A percentile compares a stretch with the other conserved stretches of the same genome.
These are phyloP conservation scores for Botrytis squamosa DNA, from an alignment of 2,329 filamentous ascomycete species.

Conservation along the genomic window DNA sequence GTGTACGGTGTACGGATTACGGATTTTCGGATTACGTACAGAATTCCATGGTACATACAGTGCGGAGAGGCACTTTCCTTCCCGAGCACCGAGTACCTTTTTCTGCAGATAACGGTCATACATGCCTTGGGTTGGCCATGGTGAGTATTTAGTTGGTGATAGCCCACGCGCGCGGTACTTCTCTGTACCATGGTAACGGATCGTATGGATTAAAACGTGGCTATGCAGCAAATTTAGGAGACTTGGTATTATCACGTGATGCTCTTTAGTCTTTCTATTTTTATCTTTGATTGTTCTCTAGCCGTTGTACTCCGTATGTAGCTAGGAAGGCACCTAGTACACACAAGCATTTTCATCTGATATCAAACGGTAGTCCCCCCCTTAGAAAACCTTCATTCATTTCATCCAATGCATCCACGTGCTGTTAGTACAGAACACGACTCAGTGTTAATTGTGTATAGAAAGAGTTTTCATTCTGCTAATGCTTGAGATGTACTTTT, in stretches of 20 bases:
- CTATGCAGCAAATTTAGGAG: background rate
- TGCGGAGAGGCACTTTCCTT: background rate
- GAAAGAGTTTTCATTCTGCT: background rate
- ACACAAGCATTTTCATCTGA: background rate
- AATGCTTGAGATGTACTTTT: background rate
- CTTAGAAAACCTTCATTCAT: background rate
- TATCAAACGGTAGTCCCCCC: conserved; percentile 6
- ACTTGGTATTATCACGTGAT: background rate
- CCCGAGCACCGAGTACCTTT: background rate
- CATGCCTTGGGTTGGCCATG: background rate
- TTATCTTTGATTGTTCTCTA: background rate
- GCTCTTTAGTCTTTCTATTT: background rate
- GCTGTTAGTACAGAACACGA: conserved; percentile 2
- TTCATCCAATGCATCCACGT: background rate
- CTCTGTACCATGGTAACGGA: conserved; percentile 7
- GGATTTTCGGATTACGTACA: background rate
- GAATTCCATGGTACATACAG: background rate
- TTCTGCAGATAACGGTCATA: conserved; percentile 3
- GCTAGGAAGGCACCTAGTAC: background rate
- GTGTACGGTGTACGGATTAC: background rate
- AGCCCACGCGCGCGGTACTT: conserved; percentile 2
- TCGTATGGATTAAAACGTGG: conserved; percentile 1
- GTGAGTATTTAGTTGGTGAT: background rate
- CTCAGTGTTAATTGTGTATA: background rate
- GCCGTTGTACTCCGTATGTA: background rate